Evolutionary conservation across 2,329 filamentous ascomycete genomes (phyloP).

Genomic region (Cordyceps tenuipes): DNA sequence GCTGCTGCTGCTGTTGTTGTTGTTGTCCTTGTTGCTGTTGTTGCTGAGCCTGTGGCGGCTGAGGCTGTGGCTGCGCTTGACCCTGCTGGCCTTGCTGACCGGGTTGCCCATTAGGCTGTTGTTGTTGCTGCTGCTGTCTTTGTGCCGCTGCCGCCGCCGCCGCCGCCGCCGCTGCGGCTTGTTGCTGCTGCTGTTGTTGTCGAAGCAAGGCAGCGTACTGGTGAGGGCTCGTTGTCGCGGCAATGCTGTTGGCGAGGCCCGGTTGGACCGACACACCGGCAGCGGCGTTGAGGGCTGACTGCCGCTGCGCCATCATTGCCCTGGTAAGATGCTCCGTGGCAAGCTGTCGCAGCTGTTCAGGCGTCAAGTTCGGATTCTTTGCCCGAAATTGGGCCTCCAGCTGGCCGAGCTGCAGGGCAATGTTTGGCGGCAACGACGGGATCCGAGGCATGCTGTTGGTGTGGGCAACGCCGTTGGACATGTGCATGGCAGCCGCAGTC

Average conservation of each 20-base stretch:
- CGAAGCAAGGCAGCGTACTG: constrained; percentile 52
- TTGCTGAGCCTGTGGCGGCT: constrained; percentile 21
- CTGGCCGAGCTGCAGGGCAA: constrained; percentile 40
- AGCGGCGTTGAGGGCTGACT: constrained; percentile 48
- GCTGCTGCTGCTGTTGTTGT: constrained; percentile 9
- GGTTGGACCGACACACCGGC: constrained; percentile 41
- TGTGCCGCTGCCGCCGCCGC: constrained; percentile 21
- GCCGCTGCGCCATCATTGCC: constrained; percentile 39
- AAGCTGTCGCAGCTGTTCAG: constrained; percentile 41
- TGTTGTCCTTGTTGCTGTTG: constrained; percentile 14
- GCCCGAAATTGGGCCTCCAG: constrained; percentile 44
- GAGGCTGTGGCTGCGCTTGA: not conserved
- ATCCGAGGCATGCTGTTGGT: constrained; percentile 35
- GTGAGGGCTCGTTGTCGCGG: constrained; percentile 43
- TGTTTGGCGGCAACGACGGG: constrained; percentile 35
- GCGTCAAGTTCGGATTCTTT: constrained; percentile 42
- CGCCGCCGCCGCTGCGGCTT: constrained; percentile 21
- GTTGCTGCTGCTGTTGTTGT: constrained; percentile 47
- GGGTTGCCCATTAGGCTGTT: not conserved
- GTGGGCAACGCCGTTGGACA: constrained; percentile 37
- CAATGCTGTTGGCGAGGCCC: constrained; percentile 40
- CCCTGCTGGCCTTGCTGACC: too few species aligned
- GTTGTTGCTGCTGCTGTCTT: constrained; percentile 12
- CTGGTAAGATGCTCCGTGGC: constrained; percentile 43
- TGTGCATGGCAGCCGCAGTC: constrained; percentile 20